Base-by-base conservation (phyloP, 2,329 filamentous ascomycete species). In the Pseudocercospora ulei region DNA sequence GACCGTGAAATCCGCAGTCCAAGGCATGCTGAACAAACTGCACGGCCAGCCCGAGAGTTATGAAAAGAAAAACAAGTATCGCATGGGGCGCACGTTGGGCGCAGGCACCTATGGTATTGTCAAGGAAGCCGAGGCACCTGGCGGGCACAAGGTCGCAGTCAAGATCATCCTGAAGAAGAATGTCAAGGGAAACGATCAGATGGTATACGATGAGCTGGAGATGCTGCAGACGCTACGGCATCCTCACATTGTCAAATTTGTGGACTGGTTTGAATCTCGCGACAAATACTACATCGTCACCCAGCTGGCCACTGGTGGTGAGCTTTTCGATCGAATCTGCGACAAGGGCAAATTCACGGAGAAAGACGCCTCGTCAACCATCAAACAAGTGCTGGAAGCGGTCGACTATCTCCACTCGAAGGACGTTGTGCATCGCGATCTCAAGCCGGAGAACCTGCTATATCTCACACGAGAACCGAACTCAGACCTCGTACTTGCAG, bases 131-230 rank as follows among this genome's bases (percentile, higher is more conserved):
- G 86, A 95, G 46, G 75, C 83, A 52, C 76, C 80, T 26, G 72
- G 74, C 12, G 84, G 85, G 62, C n/a, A n/a, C 30, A 82, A 94
- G 70, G 87, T 93, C 45, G 90, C 90, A 25, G 76, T 98, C 65
- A 98, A 98, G 73, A 96, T 98, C 62, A 98, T 98, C 63, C 70
- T 96, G 58, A 98, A 98, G 75, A 95, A 94, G 71, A 96, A 94
- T 65, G 88, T 98, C 61, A 92, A 87, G 63, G 88, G 87, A 50
- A 96, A 96, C 56, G 90, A 98, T 70, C 78, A 81, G 62, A 98
- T 98, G 90, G 90, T 98, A 25, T 90, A 93, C 62, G 90, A 98
- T 62, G 90, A 98, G 68, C 72, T 98, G 55, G 75, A 86, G 52
- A 86, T 98, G 77, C 73, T 98, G 49, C 86, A 95, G 66, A 76